phyloP scores from a whole-genome alignment of 176 grass and related monocot species.

The Oryza coarctata region DNA sequence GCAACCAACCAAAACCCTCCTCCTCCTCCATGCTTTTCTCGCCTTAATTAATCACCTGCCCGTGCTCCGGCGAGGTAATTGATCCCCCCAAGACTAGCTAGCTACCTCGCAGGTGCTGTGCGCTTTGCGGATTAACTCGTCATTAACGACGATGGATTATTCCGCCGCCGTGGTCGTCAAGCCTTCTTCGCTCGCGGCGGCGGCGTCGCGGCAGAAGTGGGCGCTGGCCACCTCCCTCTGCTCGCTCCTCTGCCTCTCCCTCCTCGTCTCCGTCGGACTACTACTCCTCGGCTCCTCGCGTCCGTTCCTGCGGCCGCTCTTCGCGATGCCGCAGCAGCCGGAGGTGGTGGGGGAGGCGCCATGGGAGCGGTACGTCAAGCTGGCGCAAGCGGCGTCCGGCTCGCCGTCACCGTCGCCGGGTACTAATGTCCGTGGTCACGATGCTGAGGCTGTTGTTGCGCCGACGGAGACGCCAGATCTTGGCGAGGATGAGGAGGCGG shows the following conservation, averaged over 20 bases:
- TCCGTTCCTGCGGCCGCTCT: neutral
- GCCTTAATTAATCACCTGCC: neutral
- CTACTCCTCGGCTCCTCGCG: conserved; percentile 7
- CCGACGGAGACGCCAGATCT: neutral
- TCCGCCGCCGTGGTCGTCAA: neutral
- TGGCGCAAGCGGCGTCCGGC: neutral
- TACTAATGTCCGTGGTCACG: neutral
- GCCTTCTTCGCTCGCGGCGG: neutral
- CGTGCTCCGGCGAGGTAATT: neutral
- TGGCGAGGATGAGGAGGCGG: neutral
- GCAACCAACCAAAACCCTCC: conserved; percentile 1
- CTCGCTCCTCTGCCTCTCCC: conserved; percentile 33
- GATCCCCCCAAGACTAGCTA: too few relatives aligned
- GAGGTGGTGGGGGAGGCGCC: neutral
- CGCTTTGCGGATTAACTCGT: neutral
- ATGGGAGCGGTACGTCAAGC: conserved; percentile 20
- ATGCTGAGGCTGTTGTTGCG: neutral
- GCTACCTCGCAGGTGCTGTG: too few relatives aligned
- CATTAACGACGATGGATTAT: conserved; percentile 15
- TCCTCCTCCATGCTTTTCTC: neutral
- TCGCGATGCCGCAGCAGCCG: neutral
- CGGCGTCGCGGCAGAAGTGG: conserved; percentile 5
- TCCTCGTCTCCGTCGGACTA: conserved; percentile 40
- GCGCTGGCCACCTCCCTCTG: conserved; percentile 4
- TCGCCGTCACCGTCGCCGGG: neutral